These are phyloP conservation scores for Trichoderma oligosporum DNA, from an alignment of 2,329 filamentous ascomycete species.

Conservation along the genomic window DNA sequence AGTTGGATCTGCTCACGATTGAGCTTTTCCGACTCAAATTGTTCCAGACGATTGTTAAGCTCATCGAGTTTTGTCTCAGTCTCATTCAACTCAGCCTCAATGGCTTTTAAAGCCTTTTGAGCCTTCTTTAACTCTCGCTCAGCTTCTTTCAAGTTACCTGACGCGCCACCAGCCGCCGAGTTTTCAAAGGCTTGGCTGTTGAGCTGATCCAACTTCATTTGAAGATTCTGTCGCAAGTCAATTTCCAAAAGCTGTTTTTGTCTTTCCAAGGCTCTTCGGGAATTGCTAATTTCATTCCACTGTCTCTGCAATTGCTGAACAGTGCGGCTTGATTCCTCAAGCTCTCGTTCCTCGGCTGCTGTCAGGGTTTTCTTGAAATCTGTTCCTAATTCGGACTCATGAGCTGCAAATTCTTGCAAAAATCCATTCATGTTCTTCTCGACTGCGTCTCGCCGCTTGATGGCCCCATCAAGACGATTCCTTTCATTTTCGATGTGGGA, in stretches of 20 bases:
- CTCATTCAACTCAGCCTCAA: slow-evolving; percentile 67
- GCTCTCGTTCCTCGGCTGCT: slow-evolving; percentile 72
- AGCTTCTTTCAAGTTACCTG: slow-evolving; percentile 69
- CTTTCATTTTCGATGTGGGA: slow-evolving; percentile 68
- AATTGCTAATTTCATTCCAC: slow-evolving; percentile 69
- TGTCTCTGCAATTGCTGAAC: slow-evolving; percentile 73
- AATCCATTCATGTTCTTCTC: slow-evolving; percentile 72
- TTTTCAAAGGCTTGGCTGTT: slow-evolving; percentile 70
- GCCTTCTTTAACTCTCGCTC: slow-evolving; percentile 78
- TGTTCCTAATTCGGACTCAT: slow-evolving; percentile 75
- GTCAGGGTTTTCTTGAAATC: slow-evolving; percentile 91
- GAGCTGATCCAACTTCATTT: slow-evolving; percentile 82
- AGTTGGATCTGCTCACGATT: slow-evolving; percentile 69
- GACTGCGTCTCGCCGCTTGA: slow-evolving; percentile 61
- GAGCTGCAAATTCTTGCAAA: slow-evolving; percentile 68
- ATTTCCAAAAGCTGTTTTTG: slow-evolving; percentile 81
- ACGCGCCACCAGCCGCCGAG: slow-evolving; percentile 54
- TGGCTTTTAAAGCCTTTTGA: slow-evolving; percentile 60
- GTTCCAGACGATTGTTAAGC: slow-evolving; percentile 47
- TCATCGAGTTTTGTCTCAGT: slow-evolving; percentile 68
- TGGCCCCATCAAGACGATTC: slow-evolving; percentile 68
- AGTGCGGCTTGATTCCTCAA: slow-evolving; percentile 65
- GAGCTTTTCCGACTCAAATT: slow-evolving; percentile 53
- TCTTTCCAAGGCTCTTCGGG: slow-evolving; percentile 72
- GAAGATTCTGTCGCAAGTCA: slow-evolving; percentile 83